Evolutionary conservation across 352 stramenopile species (phyloP), one percentile per base, ranked within the genome.

Genomic region (Pythium dissotocum): DNA sequence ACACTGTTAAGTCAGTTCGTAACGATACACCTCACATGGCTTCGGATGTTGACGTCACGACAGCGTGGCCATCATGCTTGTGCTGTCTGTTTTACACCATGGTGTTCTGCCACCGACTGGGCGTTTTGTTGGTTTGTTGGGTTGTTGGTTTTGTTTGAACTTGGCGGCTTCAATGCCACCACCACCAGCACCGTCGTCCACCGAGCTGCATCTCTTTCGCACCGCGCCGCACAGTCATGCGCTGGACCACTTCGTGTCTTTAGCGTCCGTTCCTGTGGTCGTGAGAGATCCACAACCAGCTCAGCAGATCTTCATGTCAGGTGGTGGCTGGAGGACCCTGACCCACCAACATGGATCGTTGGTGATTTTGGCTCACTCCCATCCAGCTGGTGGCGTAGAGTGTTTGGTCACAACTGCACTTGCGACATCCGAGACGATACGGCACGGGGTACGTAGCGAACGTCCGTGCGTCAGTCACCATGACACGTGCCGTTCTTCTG

Each of bases 141-240:
- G 2, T 30, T 30, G 28, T 30, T 30, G 28, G 28, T 30, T 30
- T 30, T 30, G 28, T 30, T 30, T 30, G 28, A 30, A 30, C 28
- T 30, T 30, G 28, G 28, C 28, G 28, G 18, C 48, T 32, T 55
- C 48, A 32, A 26, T 7, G 28, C 28, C 26, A 58, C 55, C 55
- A 54, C 24, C 30, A 36, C 28, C 28, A 58, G 49, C 40, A 28
- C 21, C 10, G 6, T 26, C 9, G 14, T 58, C n/a, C n/a, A 30
- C 18, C 24, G 28, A 42, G 57, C n/a, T 70, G 63, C 63, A 70
- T 70, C 63, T 63, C 63, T 70, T 55, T 70, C 30, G 48, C 63
- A 58, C 63, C 44, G 55, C 35, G 52, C 28, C 38, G 54, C 53
- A 70, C 32, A 40, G 26, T 49, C 56, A 63, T 54, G 63, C 63